phyloP scores from a whole-genome alignment of 306 rosid genomes.

The Cucumis cinereus region DNA sequence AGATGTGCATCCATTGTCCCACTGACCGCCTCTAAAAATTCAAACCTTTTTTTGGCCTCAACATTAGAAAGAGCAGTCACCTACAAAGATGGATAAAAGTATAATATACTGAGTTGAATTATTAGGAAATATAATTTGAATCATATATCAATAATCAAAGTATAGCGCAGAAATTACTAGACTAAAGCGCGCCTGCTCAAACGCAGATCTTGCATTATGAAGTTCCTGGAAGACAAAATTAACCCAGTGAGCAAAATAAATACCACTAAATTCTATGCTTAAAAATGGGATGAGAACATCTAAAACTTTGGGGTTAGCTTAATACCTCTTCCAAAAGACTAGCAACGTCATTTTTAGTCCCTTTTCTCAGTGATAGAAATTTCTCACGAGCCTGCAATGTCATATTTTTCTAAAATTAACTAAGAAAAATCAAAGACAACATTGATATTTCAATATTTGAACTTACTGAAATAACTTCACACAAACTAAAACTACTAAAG shows the following conservation, averaged over 20 bases:
- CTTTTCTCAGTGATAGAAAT: conserved; percentile 82
- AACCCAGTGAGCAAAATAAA: conserved; percentile 9
- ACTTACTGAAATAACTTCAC: not conserved
- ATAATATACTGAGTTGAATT: conserved; percentile 6
- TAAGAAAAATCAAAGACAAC: not conserved
- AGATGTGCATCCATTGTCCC: conserved; percentile 99
- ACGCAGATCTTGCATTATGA: conserved; percentile 76
- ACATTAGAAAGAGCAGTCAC: conserved; percentile 87
- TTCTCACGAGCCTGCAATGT: conserved; percentile 81
- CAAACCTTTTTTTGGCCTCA: conserved; percentile 97
- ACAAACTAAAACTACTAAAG: not conserved
- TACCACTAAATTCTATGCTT: not conserved
- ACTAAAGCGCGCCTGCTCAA: conserved; percentile 96
- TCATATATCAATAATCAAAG: not conserved
- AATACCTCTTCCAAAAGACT: conserved; percentile 73
- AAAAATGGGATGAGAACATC: not conserved
- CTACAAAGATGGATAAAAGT: conserved; percentile 24
- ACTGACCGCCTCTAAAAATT: conserved; percentile 97
- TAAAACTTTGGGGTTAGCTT: conserved; percentile 1
- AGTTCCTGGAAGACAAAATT: conserved; percentile 61
- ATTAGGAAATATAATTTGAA: not conserved
- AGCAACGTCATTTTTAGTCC: conserved; percentile 80
- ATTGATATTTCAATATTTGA: not conserved
- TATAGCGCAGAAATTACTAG: conserved; percentile 35
- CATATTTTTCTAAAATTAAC: not conserved